phyloP scores from a whole-genome alignment of 2,329 filamentous ascomycete species.

The Cercospora brassicicola region DNA sequence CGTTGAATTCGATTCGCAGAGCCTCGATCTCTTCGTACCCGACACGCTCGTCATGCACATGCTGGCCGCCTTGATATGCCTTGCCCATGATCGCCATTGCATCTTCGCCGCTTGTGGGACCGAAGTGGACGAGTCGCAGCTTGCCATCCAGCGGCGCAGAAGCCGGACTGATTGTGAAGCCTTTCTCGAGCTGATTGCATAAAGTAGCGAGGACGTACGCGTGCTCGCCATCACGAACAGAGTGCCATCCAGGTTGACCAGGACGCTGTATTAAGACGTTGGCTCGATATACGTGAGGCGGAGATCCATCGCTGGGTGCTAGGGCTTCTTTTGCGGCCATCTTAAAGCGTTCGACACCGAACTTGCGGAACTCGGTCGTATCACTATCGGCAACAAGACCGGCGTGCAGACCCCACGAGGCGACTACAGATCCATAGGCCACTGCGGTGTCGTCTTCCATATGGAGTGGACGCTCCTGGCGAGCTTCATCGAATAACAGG shows the following conservation, averaged over 20 bases:
- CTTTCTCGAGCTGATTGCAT: conserved; percentile 77
- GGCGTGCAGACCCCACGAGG: conserved; percentile 87
- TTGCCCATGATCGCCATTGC: conserved; percentile 75
- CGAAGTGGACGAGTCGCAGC: conserved; percentile 74
- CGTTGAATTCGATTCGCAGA: conserved; percentile 65
- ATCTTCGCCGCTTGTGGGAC: conserved; percentile 61
- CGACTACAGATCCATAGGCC: conserved; percentile 75
- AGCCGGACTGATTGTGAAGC: conserved; percentile 76
- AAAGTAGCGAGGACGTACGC: conserved; percentile 75
- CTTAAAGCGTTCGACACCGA: conserved; percentile 75
- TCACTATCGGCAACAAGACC: conserved; percentile 89
- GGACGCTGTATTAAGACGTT: conserved; percentile 49
- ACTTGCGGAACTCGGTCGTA: conserved; percentile 73
- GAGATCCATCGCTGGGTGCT: conserved; percentile 54
- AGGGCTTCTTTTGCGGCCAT: conserved; percentile 80
- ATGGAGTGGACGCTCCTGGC: conserved; percentile 43
- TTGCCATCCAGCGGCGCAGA: conserved; percentile 69
- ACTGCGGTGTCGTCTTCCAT: conserved; percentile 36
- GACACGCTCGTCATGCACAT: conserved; percentile 58
- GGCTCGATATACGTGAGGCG: conserved; percentile 59
- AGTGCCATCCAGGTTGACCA: conserved; percentile 33
- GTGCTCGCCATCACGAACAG: conserved; percentile 53
- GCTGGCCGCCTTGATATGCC: conserved; percentile 59
- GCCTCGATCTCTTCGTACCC: conserved; percentile 70
- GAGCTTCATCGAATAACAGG: conserved; percentile 47